phyloP scores from a whole-genome alignment of 2,329 filamentous ascomycete genomes.

The Davidsoniella australis region DNA sequence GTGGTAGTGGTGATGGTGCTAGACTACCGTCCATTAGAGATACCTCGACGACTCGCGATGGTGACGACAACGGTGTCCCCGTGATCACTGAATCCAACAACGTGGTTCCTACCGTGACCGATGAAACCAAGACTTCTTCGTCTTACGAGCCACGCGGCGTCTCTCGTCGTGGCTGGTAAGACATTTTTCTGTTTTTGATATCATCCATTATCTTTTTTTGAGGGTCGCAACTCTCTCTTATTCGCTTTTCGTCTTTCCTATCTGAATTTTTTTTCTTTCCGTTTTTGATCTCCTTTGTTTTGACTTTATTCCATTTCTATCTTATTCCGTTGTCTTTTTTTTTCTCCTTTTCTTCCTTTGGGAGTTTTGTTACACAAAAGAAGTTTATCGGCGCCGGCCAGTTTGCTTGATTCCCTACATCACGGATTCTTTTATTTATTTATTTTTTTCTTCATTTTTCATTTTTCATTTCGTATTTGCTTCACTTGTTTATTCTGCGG shows the following conservation, averaged over 20 bases:
- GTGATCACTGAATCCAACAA: not conserved
- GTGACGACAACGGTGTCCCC: too few relatives aligned
- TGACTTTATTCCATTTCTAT: too few relatives aligned
- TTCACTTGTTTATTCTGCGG: not conserved
- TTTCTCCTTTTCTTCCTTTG: not conserved
- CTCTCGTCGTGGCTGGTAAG: not conserved
- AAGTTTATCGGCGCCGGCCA: too few relatives aligned
- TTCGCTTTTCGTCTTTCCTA: not conserved
- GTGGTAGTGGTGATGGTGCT: slow-evolving; percentile 34
- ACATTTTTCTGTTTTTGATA: not conserved
- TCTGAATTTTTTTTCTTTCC: not conserved
- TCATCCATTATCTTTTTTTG: not conserved
- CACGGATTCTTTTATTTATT: not conserved
- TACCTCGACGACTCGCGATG: too few relatives aligned
- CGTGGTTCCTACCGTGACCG: not conserved
- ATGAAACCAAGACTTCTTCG: not conserved
- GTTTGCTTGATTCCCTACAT: not conserved
- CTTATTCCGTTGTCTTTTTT: too few relatives aligned
- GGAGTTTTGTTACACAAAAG: too few relatives aligned
- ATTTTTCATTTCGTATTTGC: slow-evolving; percentile 1
- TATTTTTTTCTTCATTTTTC: slow-evolving; percentile 7
- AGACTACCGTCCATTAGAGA: not conserved
- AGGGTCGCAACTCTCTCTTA: not conserved
- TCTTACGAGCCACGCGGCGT: not conserved
- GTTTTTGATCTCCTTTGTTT: not conserved